Evolutionary conservation across 2,329 filamentous ascomycete genomes (phyloP).

Genomic region (Phaeophleospora eucalypticola): DNA sequence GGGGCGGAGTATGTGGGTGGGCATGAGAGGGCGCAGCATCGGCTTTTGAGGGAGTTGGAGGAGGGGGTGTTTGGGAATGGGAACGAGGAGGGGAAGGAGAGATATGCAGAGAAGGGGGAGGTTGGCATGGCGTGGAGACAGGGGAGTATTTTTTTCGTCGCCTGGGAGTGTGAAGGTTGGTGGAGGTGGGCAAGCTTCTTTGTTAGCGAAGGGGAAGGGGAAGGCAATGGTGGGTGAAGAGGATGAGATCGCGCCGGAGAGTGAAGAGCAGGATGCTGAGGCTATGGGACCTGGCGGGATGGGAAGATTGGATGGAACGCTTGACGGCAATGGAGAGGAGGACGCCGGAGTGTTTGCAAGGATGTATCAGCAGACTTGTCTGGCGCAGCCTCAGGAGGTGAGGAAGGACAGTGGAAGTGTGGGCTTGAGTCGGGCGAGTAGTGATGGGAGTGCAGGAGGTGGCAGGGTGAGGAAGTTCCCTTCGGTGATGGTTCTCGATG

Average conservation of each 20-base stretch:
- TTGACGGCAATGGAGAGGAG: too few species aligned
- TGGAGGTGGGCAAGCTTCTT: too few species aligned
- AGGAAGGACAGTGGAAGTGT: too few species aligned
- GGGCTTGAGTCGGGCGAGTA: neutral
- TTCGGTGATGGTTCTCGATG: conserved; percentile 32
- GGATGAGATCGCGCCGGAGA: neutral
- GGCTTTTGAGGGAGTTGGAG: conserved; percentile 19
- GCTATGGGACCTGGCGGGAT: conserved; percentile 16
- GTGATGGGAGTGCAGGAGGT: neutral
- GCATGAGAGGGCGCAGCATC: conserved; percentile 16
- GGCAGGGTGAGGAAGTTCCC: conserved; percentile 19
- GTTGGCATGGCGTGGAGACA: neutral
- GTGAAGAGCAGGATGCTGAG: neutral
- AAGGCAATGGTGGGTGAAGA: too few species aligned
- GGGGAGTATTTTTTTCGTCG: neutral
- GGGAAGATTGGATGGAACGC: conserved; percentile 12
- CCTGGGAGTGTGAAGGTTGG: too few species aligned
- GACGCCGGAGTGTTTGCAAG: too few species aligned
- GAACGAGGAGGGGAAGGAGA: neutral
- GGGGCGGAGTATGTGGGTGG: conserved; percentile 13
- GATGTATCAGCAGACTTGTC: neutral
- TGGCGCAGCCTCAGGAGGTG: too few species aligned
- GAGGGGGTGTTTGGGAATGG: conserved; percentile 9
- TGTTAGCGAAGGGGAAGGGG: too few species aligned
- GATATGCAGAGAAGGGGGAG: neutral